Conservation (phyloP, 73 alveolate species). For the Tetrahymena malaccensis region DNA sequence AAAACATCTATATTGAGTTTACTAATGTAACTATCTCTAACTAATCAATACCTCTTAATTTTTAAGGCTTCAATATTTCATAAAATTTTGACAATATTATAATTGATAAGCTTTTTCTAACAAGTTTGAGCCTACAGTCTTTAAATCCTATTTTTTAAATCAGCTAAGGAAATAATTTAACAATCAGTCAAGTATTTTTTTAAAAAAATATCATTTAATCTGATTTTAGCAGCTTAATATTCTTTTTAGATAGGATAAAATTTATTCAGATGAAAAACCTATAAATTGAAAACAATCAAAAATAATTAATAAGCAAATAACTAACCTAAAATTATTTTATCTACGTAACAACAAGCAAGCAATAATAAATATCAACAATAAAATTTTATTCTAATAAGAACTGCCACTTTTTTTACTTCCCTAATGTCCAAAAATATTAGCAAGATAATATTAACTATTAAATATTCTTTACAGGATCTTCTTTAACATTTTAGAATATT, state of each 20-base stretch:
- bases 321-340: not conserved
- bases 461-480: not conserved
- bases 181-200: not conserved
- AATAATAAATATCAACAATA: not conserved
- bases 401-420: not conserved
- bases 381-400: not conserved
- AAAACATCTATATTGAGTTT: not conserved
- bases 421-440: not conserved
- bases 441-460: not conserved
- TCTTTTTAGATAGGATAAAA: not conserved
- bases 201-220: not conserved
- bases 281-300: not conserved
- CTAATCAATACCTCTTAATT: not conserved
- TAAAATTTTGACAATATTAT: not conserved
- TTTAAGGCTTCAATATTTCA: not conserved
- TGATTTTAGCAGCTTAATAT: not conserved
- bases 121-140: not conserved
- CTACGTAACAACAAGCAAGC: not conserved
- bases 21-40: not conserved
- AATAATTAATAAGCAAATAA: not conserved
- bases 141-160: not conserved
- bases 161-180: not conserved
- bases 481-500: no score
- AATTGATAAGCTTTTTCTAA: not conserved
- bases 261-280: not conserved